Evolutionary conservation across 2,329 filamentous ascomycete genomes (phyloP).

Genomic region (Sarocladium kiliense): DNA sequence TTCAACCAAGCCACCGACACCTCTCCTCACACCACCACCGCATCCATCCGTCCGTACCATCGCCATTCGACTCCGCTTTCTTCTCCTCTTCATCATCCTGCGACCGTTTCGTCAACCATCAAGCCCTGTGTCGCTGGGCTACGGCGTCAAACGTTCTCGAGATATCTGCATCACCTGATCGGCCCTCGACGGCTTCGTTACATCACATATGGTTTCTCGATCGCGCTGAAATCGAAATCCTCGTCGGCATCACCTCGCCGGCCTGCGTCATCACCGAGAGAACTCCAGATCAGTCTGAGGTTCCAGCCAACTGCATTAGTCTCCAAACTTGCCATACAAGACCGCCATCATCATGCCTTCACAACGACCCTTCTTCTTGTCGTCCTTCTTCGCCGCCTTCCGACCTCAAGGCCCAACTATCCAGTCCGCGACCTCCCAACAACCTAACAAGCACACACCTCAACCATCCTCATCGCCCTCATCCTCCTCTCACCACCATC

Average conservation of each 20-base stretch:
- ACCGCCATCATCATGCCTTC: slow-evolving; percentile 36
- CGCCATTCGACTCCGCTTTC: neutral
- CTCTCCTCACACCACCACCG: neutral
- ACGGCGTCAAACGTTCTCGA: neutral
- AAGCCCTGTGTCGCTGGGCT: neutral
- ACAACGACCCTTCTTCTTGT: slow-evolving; percentile 52
- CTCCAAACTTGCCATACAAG: too few relatives aligned
- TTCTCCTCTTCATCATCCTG: neutral
- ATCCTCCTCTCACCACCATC: slow-evolving; percentile 10
- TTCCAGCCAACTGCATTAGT: too few relatives aligned
- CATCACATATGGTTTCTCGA: neutral
- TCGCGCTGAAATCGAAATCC: neutral
- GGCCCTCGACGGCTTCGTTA: neutral
- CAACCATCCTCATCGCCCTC: slow-evolving; percentile 17
- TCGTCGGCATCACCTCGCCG: neutral
- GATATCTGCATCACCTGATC: neutral
- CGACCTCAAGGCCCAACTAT: slow-evolving; percentile 39
- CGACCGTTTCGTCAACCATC: neutral
- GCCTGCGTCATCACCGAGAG: neutral
- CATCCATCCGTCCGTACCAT: slow-evolving; percentile 1
- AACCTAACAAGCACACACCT: slow-evolving; percentile 31
- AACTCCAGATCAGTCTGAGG: neutral
- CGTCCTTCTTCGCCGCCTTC: slow-evolving; percentile 51
- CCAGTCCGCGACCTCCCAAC: slow-evolving; percentile 24
- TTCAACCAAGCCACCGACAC: slow-evolving; percentile 6